phyloP scores from a whole-genome alignment of 2,329 filamentous ascomycete genomes.

The Remersonia thermophila region DNA sequence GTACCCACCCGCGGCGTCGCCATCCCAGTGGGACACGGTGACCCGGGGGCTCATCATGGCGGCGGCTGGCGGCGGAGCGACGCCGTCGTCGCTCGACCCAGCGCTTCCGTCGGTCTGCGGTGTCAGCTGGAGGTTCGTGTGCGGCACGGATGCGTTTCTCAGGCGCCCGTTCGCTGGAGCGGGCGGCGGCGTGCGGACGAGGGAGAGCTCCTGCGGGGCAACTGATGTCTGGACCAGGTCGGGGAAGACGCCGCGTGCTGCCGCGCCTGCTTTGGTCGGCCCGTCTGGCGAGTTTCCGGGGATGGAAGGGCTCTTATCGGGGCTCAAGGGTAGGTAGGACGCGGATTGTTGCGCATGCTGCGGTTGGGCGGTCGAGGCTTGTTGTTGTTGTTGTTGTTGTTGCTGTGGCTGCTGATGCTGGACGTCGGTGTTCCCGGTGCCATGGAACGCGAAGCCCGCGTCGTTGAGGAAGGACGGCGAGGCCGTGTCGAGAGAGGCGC shows the following conservation, averaged over 20 bases:
- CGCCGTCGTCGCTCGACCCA: conserved; percentile 38
- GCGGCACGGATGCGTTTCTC: too few relatives aligned
- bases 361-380: conserved; percentile 7
- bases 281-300: conserved; percentile 31
- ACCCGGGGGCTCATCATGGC: conserved; percentile 43
- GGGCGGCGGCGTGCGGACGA: conserved; percentile 24
- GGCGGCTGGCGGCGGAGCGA: conserved; percentile 25
- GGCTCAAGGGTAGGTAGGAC: conserved; percentile 35
- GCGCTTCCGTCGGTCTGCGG: conserved; percentile 38
- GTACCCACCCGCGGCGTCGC: conserved; percentile 22
- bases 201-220: conserved; percentile 31
- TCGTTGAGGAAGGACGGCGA: conserved; percentile 35
- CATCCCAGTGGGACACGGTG: conserved; percentile 44
- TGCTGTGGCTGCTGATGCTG: conserved; percentile 9
- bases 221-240: conserved; percentile 24
- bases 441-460: too few relatives aligned
- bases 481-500: conserved; percentile 27
- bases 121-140: conserved; percentile 31
- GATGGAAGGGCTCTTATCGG: conserved; percentile 37
- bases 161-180: conserved; percentile 14
- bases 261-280: conserved; percentile 21
- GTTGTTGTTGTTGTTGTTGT: background rate
- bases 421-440: conserved; percentile 13
- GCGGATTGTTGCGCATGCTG: conserved; percentile 17
- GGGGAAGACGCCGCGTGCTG: conserved; percentile 14